These are phyloP conservation scores for Venturia nashicola DNA, from an alignment of 2,329 filamentous ascomycete species.

Conservation along the genomic window DNA sequence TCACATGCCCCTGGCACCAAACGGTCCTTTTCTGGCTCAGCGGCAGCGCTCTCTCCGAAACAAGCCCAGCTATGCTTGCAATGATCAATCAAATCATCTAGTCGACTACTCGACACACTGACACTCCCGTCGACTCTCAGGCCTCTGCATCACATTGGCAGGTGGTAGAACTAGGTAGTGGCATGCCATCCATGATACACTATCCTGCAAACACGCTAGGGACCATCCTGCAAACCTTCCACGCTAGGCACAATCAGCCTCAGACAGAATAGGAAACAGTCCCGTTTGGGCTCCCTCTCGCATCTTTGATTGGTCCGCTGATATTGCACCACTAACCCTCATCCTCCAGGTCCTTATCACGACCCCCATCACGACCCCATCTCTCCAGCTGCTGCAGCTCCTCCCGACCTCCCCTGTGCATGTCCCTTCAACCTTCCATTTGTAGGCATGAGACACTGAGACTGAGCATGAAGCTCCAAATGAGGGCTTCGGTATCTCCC, in stretches of 20 bases:
- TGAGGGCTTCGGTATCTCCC: not conserved
- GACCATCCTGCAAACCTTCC: too few species aligned
- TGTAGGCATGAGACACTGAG: not conserved
- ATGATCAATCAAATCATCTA: not conserved
- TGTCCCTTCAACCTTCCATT: not conserved
- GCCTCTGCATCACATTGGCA: not conserved
- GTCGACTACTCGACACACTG: too few species aligned
- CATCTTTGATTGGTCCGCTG: not conserved
- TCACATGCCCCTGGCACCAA: too few species aligned
- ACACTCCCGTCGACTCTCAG: not conserved
- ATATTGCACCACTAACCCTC: not conserved
- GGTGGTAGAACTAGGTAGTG: too few species aligned
- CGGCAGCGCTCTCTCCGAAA: not conserved
- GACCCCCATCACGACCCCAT: not conserved
- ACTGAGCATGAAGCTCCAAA: not conserved
- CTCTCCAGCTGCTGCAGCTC: too few species aligned
- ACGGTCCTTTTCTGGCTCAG: too few species aligned
- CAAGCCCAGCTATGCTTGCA: not conserved
- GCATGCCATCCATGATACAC: not conserved
- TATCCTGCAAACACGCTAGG: not conserved
- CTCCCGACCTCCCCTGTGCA: too few species aligned
- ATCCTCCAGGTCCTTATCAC: not conserved
- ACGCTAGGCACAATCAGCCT: not conserved
- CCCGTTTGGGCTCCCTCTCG: too few species aligned
- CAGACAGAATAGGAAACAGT: not conserved